Conservation (phyloP, 768 basidiomycete species). For the Leccinum olivaceopallidum region DNA sequence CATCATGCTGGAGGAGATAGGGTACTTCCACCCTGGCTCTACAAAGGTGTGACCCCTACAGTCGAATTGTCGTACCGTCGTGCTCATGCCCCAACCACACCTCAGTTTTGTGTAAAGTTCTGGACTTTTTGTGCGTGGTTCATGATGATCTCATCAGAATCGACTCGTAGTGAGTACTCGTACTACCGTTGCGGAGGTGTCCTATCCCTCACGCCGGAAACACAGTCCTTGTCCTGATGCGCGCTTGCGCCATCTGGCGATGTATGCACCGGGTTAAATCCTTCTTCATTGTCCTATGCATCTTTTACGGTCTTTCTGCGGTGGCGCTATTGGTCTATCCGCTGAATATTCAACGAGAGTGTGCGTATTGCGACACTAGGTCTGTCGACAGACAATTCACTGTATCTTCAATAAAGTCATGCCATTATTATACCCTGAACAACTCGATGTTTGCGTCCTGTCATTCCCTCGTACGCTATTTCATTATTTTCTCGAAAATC, state of each 20-base stretch:
- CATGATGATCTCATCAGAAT: conserved; percentile 14
- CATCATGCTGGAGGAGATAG: conserved; percentile 7
- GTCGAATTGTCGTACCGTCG: too few species aligned
- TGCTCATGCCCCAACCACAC: background rate
- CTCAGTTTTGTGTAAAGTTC: conserved; percentile 10
- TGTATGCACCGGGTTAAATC: conserved; percentile 8
- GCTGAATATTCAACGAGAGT: too few species aligned
- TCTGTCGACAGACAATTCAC: background rate
- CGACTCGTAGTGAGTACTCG: conserved; percentile 6
- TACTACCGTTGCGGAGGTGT: too few species aligned
- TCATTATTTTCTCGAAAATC: too few species aligned
- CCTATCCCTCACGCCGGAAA: background rate
- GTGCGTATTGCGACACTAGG: background rate
- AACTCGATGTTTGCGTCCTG: background rate
- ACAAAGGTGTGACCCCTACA: background rate
- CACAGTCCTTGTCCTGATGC: conserved; percentile 20
- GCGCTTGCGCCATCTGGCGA: conserved; percentile 22
- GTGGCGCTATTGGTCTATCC: background rate
- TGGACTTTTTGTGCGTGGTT: conserved; percentile 10
- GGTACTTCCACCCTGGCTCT: conserved; percentile 4
- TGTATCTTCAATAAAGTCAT: background rate
- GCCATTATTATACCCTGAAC: background rate
- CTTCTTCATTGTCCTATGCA: conserved; percentile 5
- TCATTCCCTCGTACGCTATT: background rate
- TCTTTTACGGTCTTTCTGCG: conserved; percentile 3